phyloP scores from a whole-genome alignment of 768 basidiomycete species.

The Agrocybe pediades region DNA sequence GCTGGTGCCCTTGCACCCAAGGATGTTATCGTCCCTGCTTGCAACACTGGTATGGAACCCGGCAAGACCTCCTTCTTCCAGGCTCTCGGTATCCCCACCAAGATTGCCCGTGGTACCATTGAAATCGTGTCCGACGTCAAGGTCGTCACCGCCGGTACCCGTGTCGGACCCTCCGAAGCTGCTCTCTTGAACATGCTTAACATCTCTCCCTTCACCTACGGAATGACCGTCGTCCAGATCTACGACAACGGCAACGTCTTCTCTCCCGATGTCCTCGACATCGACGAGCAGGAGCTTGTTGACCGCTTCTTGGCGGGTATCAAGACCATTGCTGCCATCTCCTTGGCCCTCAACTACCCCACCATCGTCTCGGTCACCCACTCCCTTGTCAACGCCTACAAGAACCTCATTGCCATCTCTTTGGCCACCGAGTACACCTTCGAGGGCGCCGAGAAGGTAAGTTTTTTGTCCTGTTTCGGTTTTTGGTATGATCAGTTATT shows the following conservation, averaged over 20 bases:
- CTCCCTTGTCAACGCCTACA: constrained; percentile 98
- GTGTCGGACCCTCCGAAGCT: constrained; percentile 97
- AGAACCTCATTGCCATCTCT: constrained; percentile 92
- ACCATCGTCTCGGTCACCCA: constrained; percentile 93
- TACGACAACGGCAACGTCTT: constrained; percentile 94
- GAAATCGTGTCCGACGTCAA: constrained; percentile 98
- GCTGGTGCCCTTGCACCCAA: constrained; percentile 94
- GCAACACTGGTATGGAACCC: constrained; percentile 99
- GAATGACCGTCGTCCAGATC: constrained; percentile 98
- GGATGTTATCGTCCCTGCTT: constrained; percentile 89
- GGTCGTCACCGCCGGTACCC: constrained; percentile 89
- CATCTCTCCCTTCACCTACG: constrained; percentile 99
- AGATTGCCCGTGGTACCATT: constrained; percentile 99
- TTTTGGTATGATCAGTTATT: constrained; percentile 33
- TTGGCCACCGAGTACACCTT: constrained; percentile 93
- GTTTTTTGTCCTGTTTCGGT: constrained; percentile 24
- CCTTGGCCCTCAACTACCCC: constrained; percentile 94
- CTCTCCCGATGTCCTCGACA: constrained; percentile 86
- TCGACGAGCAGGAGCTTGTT: constrained; percentile 89
- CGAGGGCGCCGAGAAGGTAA: constrained; percentile 90
- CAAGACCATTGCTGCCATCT: constrained; percentile 95
- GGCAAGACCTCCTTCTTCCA: constrained; percentile 99
- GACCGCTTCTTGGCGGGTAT: constrained; percentile 91
- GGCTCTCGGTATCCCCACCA: constrained; percentile 98
- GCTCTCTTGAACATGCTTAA: constrained; percentile 99